A percentile compares a stretch with the other conserved stretches of the same genome.
Evolutionary conservation across 768 basidiomycete species (phyloP).

Genomic region (Russula virescens): DNA sequence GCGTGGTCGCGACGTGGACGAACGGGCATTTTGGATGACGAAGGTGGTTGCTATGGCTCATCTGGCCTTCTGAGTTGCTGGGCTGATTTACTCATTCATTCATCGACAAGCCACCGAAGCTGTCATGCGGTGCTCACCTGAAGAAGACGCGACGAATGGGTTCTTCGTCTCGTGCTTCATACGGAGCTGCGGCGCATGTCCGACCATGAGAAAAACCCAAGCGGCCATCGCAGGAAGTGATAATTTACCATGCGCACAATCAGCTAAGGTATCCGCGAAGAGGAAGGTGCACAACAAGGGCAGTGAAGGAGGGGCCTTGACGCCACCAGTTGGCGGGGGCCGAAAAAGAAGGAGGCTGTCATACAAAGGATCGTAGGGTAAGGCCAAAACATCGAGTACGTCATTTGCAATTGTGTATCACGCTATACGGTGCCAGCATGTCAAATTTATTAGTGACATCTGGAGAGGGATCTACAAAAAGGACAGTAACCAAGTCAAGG

Average conservation of each 20-base stretch:
- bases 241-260: not conserved
- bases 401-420: not conserved
- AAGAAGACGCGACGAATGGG: constrained; percentile 87
- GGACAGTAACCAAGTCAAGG: constrained; percentile 24
- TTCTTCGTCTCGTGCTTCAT: constrained; percentile 98
- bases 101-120: constrained; percentile 38
- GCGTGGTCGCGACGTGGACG: constrained; percentile 79
- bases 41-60: not conserved
- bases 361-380: not conserved
- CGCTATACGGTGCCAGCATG: constrained; percentile 4
- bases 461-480: constrained; percentile 13
- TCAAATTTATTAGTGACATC: constrained; percentile 23
- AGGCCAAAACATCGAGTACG: not conserved
- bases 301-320: not conserved
- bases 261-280: constrained; percentile 1
- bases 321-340: not conserved
- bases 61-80: not conserved
- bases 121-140: constrained; percentile 67
- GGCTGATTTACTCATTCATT: not conserved
- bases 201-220: not conserved
- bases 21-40: constrained; percentile 49
- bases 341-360: constrained; percentile 9
- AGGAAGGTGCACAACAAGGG: constrained; percentile 1
- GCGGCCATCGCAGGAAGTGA: not conserved
- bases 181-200: constrained; percentile 6